Conservation (phyloP, 352 stramenopile genomes). For the Globisporangium paddicum region DNA sequence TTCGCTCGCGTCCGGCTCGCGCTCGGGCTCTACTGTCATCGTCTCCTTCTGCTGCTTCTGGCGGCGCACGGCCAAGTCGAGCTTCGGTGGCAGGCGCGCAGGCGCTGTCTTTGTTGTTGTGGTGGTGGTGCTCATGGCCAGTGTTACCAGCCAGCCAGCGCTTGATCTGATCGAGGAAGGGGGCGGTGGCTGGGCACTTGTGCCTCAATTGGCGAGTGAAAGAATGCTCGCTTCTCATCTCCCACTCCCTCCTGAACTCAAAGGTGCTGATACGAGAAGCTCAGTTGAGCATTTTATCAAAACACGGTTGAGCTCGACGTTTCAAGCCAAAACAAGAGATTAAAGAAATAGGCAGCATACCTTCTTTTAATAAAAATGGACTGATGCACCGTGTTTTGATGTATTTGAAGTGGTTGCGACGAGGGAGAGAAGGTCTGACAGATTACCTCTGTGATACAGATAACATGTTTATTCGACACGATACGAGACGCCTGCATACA, state of each 20-base stretch:
- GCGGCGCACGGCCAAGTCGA: constrained; percentile 3
- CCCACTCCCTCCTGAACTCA: not conserved
- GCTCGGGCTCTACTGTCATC: constrained; percentile 14
- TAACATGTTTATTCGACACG: not conserved
- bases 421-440: not conserved
- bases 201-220: not conserved
- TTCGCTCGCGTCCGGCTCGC: constrained; percentile 23
- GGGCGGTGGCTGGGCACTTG: not conserved
- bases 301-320: not conserved
- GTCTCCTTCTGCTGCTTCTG: not conserved
- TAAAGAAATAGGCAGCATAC: too few species aligned
- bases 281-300: not conserved
- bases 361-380: not conserved
- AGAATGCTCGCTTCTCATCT: not conserved
- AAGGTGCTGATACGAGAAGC: not conserved
- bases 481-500: too few species aligned
- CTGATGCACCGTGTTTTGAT: not conserved
- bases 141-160: not conserved
- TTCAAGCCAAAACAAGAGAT: not conserved
- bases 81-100: constrained; percentile 1
- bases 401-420: constrained; percentile 1
- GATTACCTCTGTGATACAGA: not conserved
- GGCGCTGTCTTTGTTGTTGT: not conserved
- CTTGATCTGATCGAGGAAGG: not conserved
- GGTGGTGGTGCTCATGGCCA: constrained; percentile 1